Evolutionary conservation across 2,329 filamentous ascomycete species (phyloP).

Genomic region (Xylariaceae sp.): DNA sequence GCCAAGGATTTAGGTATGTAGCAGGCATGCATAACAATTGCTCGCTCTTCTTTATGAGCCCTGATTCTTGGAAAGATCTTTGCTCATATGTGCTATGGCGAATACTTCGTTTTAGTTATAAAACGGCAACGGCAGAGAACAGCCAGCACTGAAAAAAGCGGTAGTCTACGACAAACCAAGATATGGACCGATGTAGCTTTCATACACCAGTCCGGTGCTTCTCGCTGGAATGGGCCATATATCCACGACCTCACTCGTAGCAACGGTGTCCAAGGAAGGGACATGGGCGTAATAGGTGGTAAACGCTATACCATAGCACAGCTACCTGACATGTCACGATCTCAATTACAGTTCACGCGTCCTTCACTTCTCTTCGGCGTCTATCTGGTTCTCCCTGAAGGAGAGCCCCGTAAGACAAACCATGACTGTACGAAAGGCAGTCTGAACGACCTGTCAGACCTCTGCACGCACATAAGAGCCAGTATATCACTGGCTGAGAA

Average conservation of each 20-base stretch:
- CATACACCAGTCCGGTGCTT: constrained; percentile 66
- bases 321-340: constrained; percentile 83
- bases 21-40: too few species aligned
- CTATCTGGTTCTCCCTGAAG: constrained; percentile 32
- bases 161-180: background rate
- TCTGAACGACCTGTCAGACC: constrained; percentile 29
- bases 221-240: constrained; percentile 98
- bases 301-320: constrained; percentile 93
- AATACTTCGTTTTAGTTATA: too few species aligned
- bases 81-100: too few species aligned
- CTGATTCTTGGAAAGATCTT: too few species aligned
- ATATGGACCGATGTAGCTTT: background rate
- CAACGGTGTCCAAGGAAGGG: constrained; percentile 94
- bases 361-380: constrained; percentile 64
- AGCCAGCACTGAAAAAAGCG: too few species aligned
- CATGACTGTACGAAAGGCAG: constrained; percentile 32
- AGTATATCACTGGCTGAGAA: constrained; percentile 93
- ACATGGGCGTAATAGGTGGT: constrained; percentile 90
- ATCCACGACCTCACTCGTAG: constrained; percentile 88
- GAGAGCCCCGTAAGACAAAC: constrained; percentile 31
- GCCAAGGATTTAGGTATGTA: too few species aligned
- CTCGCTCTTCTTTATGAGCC: too few species aligned
- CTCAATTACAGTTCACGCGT: constrained; percentile 76
- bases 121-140: too few species aligned
- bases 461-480: constrained; percentile 83